Conservation (phyloP, 2,329 filamentous ascomycete species). For the Calonectria honghensis region DNA sequence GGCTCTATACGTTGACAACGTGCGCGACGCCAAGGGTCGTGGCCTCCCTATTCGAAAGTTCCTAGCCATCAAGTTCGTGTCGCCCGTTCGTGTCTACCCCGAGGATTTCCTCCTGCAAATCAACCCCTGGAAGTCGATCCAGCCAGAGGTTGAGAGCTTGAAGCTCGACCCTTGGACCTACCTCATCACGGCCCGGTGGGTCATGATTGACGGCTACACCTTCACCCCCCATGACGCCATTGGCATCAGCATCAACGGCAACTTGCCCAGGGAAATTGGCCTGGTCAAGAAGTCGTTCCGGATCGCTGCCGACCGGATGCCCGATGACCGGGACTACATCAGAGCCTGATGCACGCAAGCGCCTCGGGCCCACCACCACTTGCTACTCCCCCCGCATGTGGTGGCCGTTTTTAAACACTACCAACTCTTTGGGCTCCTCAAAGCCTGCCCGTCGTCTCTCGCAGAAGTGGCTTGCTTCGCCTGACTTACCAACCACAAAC, state of each 20-base stretch:
- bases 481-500: no score
- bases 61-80: conserved; percentile 28
- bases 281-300: conserved; percentile 27
- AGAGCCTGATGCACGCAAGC: background rate
- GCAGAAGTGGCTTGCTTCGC: conserved; percentile 16
- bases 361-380: background rate
- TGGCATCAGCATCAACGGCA: conserved; percentile 35
- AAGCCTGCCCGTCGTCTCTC: background rate
- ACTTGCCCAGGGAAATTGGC: conserved; percentile 24
- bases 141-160: conserved; percentile 31
- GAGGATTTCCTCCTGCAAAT: conserved; percentile 30
- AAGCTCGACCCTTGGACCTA: conserved; percentile 32
- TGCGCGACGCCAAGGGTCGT: conserved; percentile 25
- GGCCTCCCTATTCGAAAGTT: conserved; percentile 25
- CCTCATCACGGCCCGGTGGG: conserved; percentile 29
- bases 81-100: conserved; percentile 22
- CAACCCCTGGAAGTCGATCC: conserved; percentile 25
- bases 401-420: background rate
- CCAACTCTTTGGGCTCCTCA: background rate
- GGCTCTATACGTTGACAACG: conserved; percentile 29
- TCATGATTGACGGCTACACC: conserved; percentile 32
- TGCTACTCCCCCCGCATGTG: background rate
- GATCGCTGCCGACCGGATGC: conserved; percentile 29
- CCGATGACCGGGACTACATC: conserved; percentile 23
- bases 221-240: conserved; percentile 31